Evolutionary conservation across 768 basidiomycete species (phyloP), one percentile per base, ranked within the genome.

Genomic region (Phanerochaete carnosa): DNA sequence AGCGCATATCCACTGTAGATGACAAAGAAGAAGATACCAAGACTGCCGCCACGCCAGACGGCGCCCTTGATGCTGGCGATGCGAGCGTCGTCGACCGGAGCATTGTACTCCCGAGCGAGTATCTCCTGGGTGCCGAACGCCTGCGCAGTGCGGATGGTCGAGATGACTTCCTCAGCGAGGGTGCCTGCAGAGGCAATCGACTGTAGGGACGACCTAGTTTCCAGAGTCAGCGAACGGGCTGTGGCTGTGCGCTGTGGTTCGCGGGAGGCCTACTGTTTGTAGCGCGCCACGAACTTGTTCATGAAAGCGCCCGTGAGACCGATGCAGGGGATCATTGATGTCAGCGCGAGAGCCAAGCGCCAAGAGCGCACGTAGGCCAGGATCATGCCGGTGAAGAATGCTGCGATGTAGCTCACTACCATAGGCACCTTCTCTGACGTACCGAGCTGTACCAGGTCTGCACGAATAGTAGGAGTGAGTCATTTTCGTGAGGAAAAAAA

Each of bases 131-230:
- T 89, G 39, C 93, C 93, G 66, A 98, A 98, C 0, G 95, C 95
- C 62, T 96, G 92, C 2, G 92, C 86, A 1, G 93, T 95, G 22
- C 95, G 87, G 62, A 98, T 77, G 46, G 90, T 90, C 0, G 92
- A 89, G 61, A 98, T 91, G 64, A 94, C 94, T 72, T 97, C 95
- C 73, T 98, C 95, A 0, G 94, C 95, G 16, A 97, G 69, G 11
- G 83, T 87, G 37, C 94, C 94, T n/a, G 87, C 87, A 12, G 86
- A 83, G 2, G 93, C 93, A 26, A 94, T 81, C 55, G 88, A 78
- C 58, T 89, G 83, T 54, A 95, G 81, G 29, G 92, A 85, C 15
- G 82, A 60, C 64, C 89, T 90, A 37, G n/a, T n/a, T n/a, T n/a
- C n/a, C n/a, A n/a, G 32, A 57, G 32, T 39, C 11, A 28, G 37